These are phyloP conservation scores for Parathielavia appendiculata DNA, from an alignment of 495 filamentous ascomycete genomes.

Conservation along the genomic window DNA sequence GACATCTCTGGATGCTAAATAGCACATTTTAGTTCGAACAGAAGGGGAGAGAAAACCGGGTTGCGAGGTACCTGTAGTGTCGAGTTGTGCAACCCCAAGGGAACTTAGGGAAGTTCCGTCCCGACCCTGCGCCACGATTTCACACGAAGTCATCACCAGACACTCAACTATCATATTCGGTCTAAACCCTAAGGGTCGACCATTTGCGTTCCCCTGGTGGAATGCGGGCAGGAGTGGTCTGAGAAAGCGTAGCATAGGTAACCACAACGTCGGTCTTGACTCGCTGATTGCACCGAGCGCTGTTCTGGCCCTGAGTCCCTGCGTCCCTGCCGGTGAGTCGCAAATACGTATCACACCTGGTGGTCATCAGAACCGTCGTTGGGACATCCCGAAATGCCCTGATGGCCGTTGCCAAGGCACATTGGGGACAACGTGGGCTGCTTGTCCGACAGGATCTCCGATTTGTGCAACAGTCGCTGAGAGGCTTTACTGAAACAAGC, in stretches of 20 bases:
- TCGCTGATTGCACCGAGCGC: no score
- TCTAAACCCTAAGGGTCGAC: no score
- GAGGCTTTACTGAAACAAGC: no score
- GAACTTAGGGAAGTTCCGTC: background rate
- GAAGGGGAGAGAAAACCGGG: background rate
- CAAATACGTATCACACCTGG: no score
- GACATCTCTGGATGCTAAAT: background rate
- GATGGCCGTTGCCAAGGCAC: background rate
- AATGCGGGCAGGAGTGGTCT: no score
- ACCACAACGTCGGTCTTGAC: no score
- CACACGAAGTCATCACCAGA: background rate
- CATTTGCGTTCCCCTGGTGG: no score
- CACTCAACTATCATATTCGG: background rate
- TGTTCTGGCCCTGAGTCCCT: no score
- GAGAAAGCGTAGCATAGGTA: background rate
- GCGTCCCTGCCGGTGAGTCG: no score
- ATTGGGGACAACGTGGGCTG: background rate
- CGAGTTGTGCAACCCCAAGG: background rate
- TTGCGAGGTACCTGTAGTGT: background rate
- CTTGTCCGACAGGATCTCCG: constrained; percentile 2
- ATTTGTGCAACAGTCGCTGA: background rate
- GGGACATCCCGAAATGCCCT: no score
- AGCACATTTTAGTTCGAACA: background rate
- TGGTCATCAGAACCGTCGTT: no score
- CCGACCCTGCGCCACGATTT: background rate